Conservation (phyloP, 768 basidiomycete species). For the Leccinum sublutescens region DNA sequence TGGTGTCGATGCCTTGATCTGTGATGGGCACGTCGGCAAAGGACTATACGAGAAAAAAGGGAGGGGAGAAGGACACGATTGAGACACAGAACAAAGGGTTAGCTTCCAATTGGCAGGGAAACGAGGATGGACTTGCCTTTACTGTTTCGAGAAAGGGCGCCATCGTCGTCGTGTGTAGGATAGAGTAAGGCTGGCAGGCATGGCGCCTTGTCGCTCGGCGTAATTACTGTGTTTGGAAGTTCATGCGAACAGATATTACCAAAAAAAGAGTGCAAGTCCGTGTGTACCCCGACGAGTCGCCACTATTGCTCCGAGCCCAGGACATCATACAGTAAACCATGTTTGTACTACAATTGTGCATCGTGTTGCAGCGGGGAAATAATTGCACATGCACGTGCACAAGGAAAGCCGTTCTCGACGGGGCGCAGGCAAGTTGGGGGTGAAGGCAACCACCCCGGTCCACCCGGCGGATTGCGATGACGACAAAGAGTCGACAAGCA, state of each 20-base stretch:
- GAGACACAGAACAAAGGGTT: neutral
- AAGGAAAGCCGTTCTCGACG: too few species aligned
- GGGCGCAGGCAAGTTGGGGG: too few species aligned
- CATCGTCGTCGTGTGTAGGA: conserved; percentile 41
- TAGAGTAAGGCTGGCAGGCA: neutral
- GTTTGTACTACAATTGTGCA: too few species aligned
- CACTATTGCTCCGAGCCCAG: too few species aligned
- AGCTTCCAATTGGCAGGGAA: neutral
- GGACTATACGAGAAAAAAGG: conserved; percentile 55
- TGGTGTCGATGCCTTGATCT: conserved; percentile 85
- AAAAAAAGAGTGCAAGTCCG: neutral
- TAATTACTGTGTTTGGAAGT: neutral
- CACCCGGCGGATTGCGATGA: too few species aligned
- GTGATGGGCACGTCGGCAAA: conserved; percentile 88
- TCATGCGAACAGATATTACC: neutral
- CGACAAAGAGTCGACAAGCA: too few species aligned
- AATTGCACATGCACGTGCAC: too few species aligned
- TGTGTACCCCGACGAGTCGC: neutral
- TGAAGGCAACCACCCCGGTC: too few species aligned
- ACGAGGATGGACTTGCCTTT: conserved; percentile 42
- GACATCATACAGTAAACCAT: too few species aligned
- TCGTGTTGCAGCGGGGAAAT: too few species aligned
- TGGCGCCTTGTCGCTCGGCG: neutral
- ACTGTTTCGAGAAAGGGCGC: conserved; percentile 74
- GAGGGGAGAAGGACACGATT: neutral